phyloP scores from a whole-genome alignment of 768 basidiomycete genomes.

The Lactifluus volemus region DNA sequence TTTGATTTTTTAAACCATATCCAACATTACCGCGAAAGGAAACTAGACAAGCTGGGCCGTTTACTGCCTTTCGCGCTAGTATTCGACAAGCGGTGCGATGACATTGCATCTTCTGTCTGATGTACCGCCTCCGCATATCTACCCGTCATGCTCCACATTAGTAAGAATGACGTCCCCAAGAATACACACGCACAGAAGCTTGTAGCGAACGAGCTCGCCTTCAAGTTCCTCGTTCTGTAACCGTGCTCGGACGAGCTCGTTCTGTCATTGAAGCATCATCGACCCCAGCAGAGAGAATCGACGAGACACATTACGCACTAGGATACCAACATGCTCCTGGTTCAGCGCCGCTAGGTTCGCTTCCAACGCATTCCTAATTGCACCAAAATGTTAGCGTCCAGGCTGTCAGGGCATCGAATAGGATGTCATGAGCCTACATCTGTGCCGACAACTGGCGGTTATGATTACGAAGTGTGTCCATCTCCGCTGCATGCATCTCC shows the following conservation, averaged over 20 bases:
- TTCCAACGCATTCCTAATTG: slow-evolving; percentile 72
- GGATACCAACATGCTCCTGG: slow-evolving; percentile 68
- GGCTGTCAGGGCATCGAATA: neutral
- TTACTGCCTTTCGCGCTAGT: slow-evolving; percentile 26
- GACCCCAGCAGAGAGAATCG: neutral
- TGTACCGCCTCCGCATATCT: slow-evolving; percentile 51
- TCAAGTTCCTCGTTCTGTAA: slow-evolving; percentile 91
- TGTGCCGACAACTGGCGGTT: slow-evolving; percentile 71
- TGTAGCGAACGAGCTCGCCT: slow-evolving; percentile 89
- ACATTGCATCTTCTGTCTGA: slow-evolving; percentile 41
- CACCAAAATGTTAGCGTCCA: neutral
- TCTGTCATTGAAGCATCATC: slow-evolving; percentile 38
- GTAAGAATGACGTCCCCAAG: neutral
- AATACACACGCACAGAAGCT: slow-evolving; percentile 60
- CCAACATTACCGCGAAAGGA: slow-evolving; percentile 12
- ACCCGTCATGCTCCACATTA: neutral
- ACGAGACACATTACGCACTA: slow-evolving; percentile 34
- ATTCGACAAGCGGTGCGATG: slow-evolving; percentile 33
- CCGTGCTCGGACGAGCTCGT: slow-evolving; percentile 84
- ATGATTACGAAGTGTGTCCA: slow-evolving; percentile 72
- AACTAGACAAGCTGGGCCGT: slow-evolving; percentile 17
- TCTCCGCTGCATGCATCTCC: slow-evolving; percentile 75
- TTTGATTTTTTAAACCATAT: neutral
- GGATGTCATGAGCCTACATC: slow-evolving; percentile 47
- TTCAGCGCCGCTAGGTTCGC: slow-evolving; percentile 69